phyloP scores from a whole-genome alignment of 2,329 filamentous ascomycete species.

The Aspergillus awamori region DNA sequence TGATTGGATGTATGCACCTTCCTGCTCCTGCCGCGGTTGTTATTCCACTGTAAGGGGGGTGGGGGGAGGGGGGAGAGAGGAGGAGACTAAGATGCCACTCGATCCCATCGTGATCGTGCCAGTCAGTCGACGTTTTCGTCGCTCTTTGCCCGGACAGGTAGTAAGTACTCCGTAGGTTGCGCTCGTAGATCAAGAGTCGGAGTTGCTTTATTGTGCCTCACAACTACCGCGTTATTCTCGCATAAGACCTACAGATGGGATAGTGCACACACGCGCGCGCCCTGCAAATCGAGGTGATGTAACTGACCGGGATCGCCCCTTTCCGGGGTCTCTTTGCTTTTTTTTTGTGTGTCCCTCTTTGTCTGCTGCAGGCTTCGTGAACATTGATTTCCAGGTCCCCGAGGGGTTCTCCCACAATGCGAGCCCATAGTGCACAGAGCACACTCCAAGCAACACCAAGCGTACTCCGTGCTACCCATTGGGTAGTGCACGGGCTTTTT shows the following conservation, averaged over 20 bases:
- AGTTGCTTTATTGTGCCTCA: background rate
- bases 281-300: background rate
- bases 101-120: constrained; percentile 3
- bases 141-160: constrained; percentile 17
- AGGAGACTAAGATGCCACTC: background rate
- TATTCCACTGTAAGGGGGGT: background rate
- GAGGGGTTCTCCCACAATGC: background rate
- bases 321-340: constrained; percentile 1
- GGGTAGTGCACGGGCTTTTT: background rate
- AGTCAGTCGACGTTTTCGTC: constrained; percentile 6
- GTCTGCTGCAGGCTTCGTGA: background rate
- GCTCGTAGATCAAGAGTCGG: background rate
- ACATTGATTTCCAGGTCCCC: background rate
- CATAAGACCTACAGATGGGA: background rate
- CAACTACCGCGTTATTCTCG: background rate
- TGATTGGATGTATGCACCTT: background rate
- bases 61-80: background rate
- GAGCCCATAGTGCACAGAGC: background rate
- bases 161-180: background rate
- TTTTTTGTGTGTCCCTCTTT: background rate
- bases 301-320: background rate
- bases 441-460: background rate
- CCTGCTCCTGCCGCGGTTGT: background rate
- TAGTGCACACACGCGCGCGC: background rate
- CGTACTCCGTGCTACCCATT: background rate